Evolutionary conservation across 208 protist species (phyloP).

Genomic region (Naegleria gruberi): DNA sequence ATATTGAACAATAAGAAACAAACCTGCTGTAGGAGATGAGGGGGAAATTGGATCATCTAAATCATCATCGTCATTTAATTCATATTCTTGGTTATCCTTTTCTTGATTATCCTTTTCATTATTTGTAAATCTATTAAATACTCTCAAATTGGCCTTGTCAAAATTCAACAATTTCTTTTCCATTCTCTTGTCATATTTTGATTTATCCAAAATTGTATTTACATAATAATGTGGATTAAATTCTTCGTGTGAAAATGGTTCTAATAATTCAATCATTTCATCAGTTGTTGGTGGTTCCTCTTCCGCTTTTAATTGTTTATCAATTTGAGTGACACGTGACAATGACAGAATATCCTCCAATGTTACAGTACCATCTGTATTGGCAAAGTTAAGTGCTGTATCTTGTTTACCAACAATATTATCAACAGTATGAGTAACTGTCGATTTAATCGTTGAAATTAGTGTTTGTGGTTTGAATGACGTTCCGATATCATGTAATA

Average conservation of each 20-base stretch:
- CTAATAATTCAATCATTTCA: background rate
- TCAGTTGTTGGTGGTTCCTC: background rate
- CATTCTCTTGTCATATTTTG: background rate
- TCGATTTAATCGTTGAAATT: too few relatives aligned
- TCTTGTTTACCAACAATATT: too few relatives aligned
- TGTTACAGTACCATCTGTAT: too few relatives aligned
- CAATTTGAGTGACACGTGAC: background rate
- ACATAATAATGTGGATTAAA: background rate
- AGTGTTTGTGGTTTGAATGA: too few relatives aligned
- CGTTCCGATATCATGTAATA: too few relatives aligned
- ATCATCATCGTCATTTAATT: background rate
- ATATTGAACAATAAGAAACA: too few relatives aligned
- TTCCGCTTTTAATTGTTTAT: background rate
- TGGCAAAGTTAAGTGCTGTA: too few relatives aligned
- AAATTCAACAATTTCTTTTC: background rate
- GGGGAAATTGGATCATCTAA: too few relatives aligned
- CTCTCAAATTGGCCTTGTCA: background rate
- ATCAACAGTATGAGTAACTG: too few relatives aligned
- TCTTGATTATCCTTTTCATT: background rate
- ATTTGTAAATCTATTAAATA: background rate
- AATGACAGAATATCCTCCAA: background rate
- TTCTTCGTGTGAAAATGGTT: background rate
- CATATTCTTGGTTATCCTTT: background rate
- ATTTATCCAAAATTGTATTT: background rate
- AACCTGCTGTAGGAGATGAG: too few relatives aligned